Conservation (phyloP, 2,329 filamentous ascomycete species). For the Drechslerella dactyloides region DNA sequence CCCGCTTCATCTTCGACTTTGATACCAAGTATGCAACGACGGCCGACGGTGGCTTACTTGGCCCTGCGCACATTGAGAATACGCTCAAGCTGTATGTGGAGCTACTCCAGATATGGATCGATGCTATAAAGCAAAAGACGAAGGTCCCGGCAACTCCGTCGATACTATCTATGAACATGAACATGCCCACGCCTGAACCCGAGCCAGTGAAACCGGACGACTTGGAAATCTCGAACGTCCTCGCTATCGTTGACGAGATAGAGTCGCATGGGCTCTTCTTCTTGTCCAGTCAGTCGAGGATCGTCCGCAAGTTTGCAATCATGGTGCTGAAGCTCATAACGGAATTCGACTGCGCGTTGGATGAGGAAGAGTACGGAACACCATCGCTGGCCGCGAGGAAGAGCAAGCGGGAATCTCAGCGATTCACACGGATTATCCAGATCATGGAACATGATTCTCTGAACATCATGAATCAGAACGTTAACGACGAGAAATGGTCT, state of each 20-base stretch:
- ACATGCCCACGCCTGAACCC: slow-evolving; percentile 25
- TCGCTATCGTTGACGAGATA: slow-evolving; percentile 93
- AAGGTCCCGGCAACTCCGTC: slow-evolving; percentile 68
- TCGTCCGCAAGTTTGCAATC: slow-evolving; percentile 87
- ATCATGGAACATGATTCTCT: slow-evolving; percentile 90
- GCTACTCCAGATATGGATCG: slow-evolving; percentile 93
- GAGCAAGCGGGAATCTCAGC: slow-evolving; percentile 31
- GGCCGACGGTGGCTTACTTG: slow-evolving; percentile 96
- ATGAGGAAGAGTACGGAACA: slow-evolving; percentile 69
- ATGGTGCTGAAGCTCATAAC: slow-evolving; percentile 89
- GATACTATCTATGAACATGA: slow-evolving; percentile 50
- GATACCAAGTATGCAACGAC: slow-evolving; percentile 97
- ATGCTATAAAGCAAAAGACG: slow-evolving; percentile 87
- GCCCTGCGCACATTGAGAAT: slow-evolving; percentile 90
- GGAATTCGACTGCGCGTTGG: slow-evolving; percentile 88
- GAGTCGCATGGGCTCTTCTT: slow-evolving; percentile 98
- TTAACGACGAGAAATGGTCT: slow-evolving; percentile 88
- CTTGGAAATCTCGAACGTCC: slow-evolving; percentile 73
- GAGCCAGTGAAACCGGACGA: slow-evolving; percentile 49
- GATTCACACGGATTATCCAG: slow-evolving; percentile 76
- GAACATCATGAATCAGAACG: slow-evolving; percentile 74
- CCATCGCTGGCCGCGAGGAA: slow-evolving; percentile 51
- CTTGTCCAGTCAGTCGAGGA: slow-evolving; percentile 89
- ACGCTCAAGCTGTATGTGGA: slow-evolving; percentile 93
- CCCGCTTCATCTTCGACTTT: slow-evolving; percentile 97